phyloP scores from a whole-genome alignment of 345 rosid genomes.

The Schrenkiella parvula region DNA sequence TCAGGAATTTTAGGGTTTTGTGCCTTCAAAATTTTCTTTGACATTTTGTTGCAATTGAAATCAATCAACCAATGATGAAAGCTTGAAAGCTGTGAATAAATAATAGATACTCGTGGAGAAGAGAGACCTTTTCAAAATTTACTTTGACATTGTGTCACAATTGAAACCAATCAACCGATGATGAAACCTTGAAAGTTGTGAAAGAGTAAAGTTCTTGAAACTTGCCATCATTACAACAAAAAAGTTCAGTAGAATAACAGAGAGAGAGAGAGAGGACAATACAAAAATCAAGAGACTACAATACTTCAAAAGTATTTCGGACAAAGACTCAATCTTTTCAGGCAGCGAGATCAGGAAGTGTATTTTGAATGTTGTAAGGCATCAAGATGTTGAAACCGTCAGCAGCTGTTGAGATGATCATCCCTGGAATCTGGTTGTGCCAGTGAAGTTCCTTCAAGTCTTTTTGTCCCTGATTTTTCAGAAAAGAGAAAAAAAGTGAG shows the following conservation, averaged over 20 bases:
- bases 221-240: background rate
- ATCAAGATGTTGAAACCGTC: conserved; percentile 89
- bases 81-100: background rate
- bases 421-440: conserved; percentile 90
- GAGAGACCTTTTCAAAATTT: background rate
- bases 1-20: background rate
- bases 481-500: background rate
- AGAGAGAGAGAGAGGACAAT: background rate
- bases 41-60: background rate
- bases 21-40: background rate
- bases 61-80: background rate
- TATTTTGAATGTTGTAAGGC: conserved; percentile 89
- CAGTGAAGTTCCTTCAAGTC: conserved; percentile 96
- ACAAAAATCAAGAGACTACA: background rate
- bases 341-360: conserved; percentile 47
- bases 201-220: background rate
- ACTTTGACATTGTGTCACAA: background rate
- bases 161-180: background rate
- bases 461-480: conserved; percentile 60
- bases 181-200: background rate
- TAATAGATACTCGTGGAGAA: background rate
- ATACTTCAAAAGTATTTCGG: background rate
- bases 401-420: conserved; percentile 74
- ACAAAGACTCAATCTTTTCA: background rate
- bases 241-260: background rate